These are phyloP conservation scores for Xerocomus spinulosus DNA, from an alignment of 768 basidiomycete species.

Conservation along the genomic window DNA sequence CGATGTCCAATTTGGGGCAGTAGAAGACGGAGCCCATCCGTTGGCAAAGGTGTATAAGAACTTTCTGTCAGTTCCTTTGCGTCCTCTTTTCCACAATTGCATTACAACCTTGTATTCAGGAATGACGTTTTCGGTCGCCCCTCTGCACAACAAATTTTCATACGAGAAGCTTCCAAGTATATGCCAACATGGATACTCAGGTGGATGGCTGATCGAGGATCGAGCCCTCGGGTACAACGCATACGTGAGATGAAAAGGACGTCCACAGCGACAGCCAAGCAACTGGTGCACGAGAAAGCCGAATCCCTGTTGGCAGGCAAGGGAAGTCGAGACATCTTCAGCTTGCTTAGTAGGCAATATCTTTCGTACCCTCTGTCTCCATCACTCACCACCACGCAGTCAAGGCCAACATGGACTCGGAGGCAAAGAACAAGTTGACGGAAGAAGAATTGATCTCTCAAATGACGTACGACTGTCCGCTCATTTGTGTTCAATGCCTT, in stretches of 20 bases:
- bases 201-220: conserved; percentile 29
- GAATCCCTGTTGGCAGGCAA: conserved; percentile 9
- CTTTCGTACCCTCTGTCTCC: too few species aligned
- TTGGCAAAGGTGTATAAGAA: conserved; percentile 7
- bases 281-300: conserved; percentile 18
- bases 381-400: conserved; percentile 8
- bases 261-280: conserved; percentile 9
- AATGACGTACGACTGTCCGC: conserved; percentile 1
- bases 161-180: conserved; percentile 10
- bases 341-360: conserved; percentile 36
- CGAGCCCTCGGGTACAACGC: conserved; percentile 16
- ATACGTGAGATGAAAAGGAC: conserved; percentile 9
- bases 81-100: too few species aligned
- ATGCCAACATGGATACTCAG: conserved; percentile 24
- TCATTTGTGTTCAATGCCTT: too few species aligned
- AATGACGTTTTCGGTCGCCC: conserved; percentile 10
- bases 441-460: conserved; percentile 10
- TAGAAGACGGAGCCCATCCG: background rate
- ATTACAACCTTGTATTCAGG: conserved; percentile 15
- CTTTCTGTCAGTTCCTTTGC: conserved; percentile 1
- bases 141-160: conserved; percentile 5
- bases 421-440: conserved; percentile 22
- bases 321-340: conserved; percentile 18
- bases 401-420: conserved; percentile 26
- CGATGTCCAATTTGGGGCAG: conserved; percentile 27